Percentiles rank a stretch among this genome's conserved stretches.
Evolutionary conservation across 352 stramenopile genomes (phyloP).

Genomic region (Stephanocyclus meneghinianus): DNA sequence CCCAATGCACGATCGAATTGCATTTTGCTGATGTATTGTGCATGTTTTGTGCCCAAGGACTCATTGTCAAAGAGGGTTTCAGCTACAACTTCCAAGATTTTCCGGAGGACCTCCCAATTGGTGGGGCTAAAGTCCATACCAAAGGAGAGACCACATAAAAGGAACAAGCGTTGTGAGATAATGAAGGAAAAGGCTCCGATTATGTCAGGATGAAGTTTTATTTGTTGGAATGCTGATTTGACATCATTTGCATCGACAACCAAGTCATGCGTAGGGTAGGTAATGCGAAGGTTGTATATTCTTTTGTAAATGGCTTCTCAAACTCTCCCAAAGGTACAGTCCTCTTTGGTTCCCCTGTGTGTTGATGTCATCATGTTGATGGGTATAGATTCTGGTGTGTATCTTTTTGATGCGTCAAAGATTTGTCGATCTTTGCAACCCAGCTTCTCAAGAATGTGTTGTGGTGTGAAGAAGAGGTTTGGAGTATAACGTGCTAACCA

Average conservation of each 20-base stretch:
- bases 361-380: constrained; percentile 48
- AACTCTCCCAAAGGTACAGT: constrained; percentile 22
- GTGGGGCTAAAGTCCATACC: constrained; percentile 18
- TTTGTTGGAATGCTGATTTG: constrained; percentile 36
- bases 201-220: constrained; percentile 40
- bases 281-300: constrained; percentile 40
- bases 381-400: background rate
- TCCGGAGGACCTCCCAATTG: background rate
- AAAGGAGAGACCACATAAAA: constrained; percentile 19
- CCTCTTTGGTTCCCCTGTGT: constrained; percentile 7
- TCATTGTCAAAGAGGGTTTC: constrained; percentile 27
- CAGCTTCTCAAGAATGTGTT: constrained; percentile 27
- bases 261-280: constrained; percentile 21
- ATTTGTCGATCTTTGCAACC: constrained; percentile 32
- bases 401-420: constrained; percentile 19
- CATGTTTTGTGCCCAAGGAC: constrained; percentile 18
- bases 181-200: constrained; percentile 12
- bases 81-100: constrained; percentile 14
- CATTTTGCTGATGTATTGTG: constrained; percentile 15
- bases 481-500: constrained; percentile 35
- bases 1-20: constrained; percentile 12
- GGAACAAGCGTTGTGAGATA: constrained; percentile 1
- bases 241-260: constrained; percentile 42
- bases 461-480: constrained; percentile 35
- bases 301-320: constrained; percentile 3